Evolutionary conservation across 2,329 filamentous ascomycete genomes (phyloP).

Genomic region (Ophiostoma angusticollis): DNA sequence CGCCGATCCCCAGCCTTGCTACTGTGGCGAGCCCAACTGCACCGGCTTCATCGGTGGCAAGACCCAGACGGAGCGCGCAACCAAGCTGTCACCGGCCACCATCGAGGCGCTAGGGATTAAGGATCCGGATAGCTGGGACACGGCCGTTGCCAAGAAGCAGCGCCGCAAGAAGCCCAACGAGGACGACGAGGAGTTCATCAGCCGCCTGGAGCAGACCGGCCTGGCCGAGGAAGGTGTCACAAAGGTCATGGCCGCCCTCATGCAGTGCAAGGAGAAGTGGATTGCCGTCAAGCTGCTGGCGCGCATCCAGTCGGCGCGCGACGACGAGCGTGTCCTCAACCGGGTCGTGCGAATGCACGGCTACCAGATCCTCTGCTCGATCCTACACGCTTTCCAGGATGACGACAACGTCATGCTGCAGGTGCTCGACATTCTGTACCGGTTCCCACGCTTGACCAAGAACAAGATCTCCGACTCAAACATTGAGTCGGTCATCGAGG

Average conservation of each 20-base stretch:
- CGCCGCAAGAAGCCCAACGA: slow-evolving; percentile 86
- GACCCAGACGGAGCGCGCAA: slow-evolving; percentile 91
- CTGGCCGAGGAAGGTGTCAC: slow-evolving; percentile 74
- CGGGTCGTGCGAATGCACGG: slow-evolving; percentile 93
- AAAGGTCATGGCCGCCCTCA: slow-evolving; percentile 90
- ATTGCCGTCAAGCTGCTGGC: slow-evolving; percentile 89
- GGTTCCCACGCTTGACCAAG: slow-evolving; percentile 77
- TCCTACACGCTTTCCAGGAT: slow-evolving; percentile 72
- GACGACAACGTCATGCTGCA: slow-evolving; percentile 84
- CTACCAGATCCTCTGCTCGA: slow-evolving; percentile 85
- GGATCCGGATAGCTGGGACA: slow-evolving; percentile 84
- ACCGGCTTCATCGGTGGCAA: slow-evolving; percentile 95
- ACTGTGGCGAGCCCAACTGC: slow-evolving; percentile 89
- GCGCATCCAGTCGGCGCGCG: slow-evolving; percentile 65
- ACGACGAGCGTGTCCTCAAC: slow-evolving; percentile 77
- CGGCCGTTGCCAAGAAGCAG: slow-evolving; percentile 74
- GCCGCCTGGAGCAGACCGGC: slow-evolving; percentile 66
- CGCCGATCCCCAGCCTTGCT: slow-evolving; percentile 91
- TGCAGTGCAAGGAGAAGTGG: slow-evolving; percentile 99
- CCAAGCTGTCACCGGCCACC: slow-evolving; percentile 75
- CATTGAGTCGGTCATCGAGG: slow-evolving; percentile 70
- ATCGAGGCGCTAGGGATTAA: slow-evolving; percentile 95
- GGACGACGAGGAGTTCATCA: slow-evolving; percentile 92
- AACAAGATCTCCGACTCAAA: slow-evolving; percentile 98
- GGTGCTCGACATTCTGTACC: slow-evolving; percentile 77